Conservation (phyloP, 2,329 filamentous ascomycete genomes). For the Camptophora hylomeconis region DNA sequence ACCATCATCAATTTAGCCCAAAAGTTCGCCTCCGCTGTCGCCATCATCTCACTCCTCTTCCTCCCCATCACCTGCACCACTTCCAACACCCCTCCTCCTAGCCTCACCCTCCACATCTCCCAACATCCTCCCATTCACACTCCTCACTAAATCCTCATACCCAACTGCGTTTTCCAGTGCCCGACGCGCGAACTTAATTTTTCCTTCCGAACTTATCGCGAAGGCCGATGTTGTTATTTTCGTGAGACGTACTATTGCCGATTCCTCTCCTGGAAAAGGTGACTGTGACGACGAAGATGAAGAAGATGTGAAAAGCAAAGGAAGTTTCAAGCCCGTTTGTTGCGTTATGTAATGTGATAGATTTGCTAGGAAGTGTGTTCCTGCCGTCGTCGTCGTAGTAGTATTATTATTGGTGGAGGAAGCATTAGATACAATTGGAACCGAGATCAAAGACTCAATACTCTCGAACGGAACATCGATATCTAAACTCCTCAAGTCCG, state of each 20-base stretch:
- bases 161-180: constrained; percentile 7
- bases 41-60: no score
- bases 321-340: constrained; percentile 6
- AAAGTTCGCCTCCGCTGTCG: no score
- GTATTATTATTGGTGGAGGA: constrained; percentile 1
- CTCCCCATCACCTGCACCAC: no score
- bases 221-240: constrained; percentile 11
- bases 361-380: constrained; percentile 6
- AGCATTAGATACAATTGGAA: no score
- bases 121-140: no score
- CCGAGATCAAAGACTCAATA: no score
- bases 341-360: constrained; percentile 6
- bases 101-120: no score
- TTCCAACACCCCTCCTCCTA: no score
- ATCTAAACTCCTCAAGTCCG: constrained; percentile 12
- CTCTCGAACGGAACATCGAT: constrained; percentile 9
- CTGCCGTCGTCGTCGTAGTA: not conserved
- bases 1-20: no score
- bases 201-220: constrained; percentile 10
- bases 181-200: constrained; percentile 12
- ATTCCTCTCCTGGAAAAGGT: not conserved
- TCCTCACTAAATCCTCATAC: no score
- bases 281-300: not conserved
- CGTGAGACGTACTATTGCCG: constrained; percentile 7
- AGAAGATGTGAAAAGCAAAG: not conserved